Base-by-base conservation (phyloP, 768 basidiomycete genomes). In the Leucocoprinus birnbaumii region DNA sequence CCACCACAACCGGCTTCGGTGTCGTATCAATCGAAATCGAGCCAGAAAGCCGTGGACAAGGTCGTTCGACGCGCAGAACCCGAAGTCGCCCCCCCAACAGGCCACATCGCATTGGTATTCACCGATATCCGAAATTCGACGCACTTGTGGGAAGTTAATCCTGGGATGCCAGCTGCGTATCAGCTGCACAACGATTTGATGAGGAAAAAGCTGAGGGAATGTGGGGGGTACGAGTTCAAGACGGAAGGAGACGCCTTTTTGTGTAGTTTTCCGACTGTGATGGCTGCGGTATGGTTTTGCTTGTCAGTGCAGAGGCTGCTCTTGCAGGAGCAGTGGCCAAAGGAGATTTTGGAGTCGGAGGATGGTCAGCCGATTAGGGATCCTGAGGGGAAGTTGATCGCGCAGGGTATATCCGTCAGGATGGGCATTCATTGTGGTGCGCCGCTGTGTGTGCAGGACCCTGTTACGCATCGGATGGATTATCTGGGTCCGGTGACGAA, bases 171-270 rank as follows among this genome's bases (percentile, higher is more conserved):
- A 19, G 89, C 87, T 0, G 94, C 95, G 2, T 95, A 97, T 79
- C 84, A 85, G 24, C 70, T 94, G 61, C 97, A 99, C 71, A 95
- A 98, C 66, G 79, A 73, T 48, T 77, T 98, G 21, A 78, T 98
- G 44, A 85, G 97, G 19, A 81, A 95, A 5, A 86, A 89, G 57
- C 74, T 98, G 27, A 84, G 96, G 25, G 77, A 89, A 40, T 95
- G 94, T 63, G 94, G 94, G 25, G 97, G 97, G 1, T 99, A 98
- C 68, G 94, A 98, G 72, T 96, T 98, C 65, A 99, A 99, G 73
- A 99, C 97, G 10, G 97, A 99, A 85, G 97, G 97, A 25, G 97
- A 98, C 64, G 86, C 96, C 0, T 99, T 99, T 77, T 95, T 99
- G 91, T 94, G 94, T 51, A 93, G 96, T 19, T 99, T 99, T 80